Base-by-base conservation (phyloP, 2,329 filamentous ascomycete species). In the Xylariales sp. region DNA sequence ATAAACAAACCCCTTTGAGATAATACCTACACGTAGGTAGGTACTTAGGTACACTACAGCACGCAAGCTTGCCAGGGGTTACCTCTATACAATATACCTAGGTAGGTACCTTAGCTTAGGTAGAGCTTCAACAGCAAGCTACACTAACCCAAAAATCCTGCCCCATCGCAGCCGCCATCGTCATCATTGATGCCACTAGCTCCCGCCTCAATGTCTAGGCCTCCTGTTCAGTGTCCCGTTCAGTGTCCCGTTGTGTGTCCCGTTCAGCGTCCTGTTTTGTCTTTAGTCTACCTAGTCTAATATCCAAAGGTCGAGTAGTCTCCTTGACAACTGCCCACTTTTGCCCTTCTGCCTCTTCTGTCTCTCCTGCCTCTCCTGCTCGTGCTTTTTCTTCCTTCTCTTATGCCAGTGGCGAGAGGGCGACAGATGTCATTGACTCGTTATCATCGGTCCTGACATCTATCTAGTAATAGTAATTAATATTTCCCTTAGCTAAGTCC, bases 171-270 rank as follows among this genome's bases (percentile, higher is more conserved):
- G 67, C 71, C 67, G 68, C 72, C 64, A 71, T 71, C 71, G 70
- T 73, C 73, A 72, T 74, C 65, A 71, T 61, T 39, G 28, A 63
- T 64, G 32, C 64, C 50, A 50, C 61, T 64, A 60, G 55, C 45
- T 63, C 43, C 48, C 12, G 46, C 64, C 18, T 67, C 23, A 32
- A 18, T 50, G n/a, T 46, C 28, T 58, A 60, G 53, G 43, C 18
- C 23, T 23, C 23, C 23, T 23, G 23, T 23, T 23, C 23, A 23
- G 23, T 23, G 23, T 23, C 23, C 23, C 23, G 23, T 23, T 23
- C 23, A 23, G 23, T 2, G 23, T 23, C 23, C 23, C 23, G 23
- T 23, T 23, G 1, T 1, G 23, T 2, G 23, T 23, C 23, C 23
- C 23, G 23, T 23, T 23, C 23, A 23, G 23, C 23, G 23, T 54